Evolutionary conservation across 768 basidiomycete genomes (phyloP), one percentile per base, ranked within the genome.

Genomic region (Agrocybe pediades): DNA sequence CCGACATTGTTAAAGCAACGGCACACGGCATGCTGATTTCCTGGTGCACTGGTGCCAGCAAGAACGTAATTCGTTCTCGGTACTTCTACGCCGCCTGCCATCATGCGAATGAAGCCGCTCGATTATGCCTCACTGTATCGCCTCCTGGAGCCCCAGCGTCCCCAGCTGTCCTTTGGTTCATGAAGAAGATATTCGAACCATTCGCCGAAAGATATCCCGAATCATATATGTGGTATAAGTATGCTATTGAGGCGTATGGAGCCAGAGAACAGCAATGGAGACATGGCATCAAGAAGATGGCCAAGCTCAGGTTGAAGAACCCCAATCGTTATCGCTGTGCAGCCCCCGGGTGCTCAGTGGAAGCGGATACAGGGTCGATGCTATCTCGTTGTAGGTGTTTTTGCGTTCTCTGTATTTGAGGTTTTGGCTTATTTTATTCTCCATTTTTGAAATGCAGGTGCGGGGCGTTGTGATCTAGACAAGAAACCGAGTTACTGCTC

Each of bases 401-500:
- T 9, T 9, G 7, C 21, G 6, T 42, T 26, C 29, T 26, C 19
- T 36, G 7, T 26, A 16, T 19, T 23, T 20, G 9, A n/a, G n/a
- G 21, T 29, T 42, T 41, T 23, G 16, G 15, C 8, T 17, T 44
- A 41, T n/a, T 25, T 46, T 26, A 39, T 25, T 54, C 41, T 33
- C 46, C 15, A 24, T 29, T 19, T 48, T 43, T 20, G n/a, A n/a
- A n/a, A 7, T 11, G 9, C 46, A 68, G 68, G 70, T 27, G 46
- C 65, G 11, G 70, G 68, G 33, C 58, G 58, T 48, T 70, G 70
- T 46, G 69, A 71, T 42, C 20, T 30, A 3, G 67, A 69, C 45
- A 67, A 68, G 55, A 72, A 69, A 41, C 71, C 69, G 2, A 61
- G 60, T 27, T 72, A 70, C 48, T 70, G 69, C 51, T 65, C 67